phyloP scores from a whole-genome alignment of 768 basidiomycete species.

The Termitomyces sp. region DNA sequence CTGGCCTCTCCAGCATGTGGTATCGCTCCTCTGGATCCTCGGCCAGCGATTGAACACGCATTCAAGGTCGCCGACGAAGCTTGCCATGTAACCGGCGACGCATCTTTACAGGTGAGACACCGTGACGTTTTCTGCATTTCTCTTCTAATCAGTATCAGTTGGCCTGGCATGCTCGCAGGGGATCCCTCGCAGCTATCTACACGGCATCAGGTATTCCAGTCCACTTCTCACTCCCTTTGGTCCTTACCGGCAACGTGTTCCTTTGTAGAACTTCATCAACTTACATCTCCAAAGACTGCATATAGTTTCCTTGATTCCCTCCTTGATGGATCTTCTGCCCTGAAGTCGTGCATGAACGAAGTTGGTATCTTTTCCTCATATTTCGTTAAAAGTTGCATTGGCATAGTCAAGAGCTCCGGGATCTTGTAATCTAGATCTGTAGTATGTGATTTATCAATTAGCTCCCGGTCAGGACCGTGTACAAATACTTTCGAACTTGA shows the following conservation, averaged over 20 bases:
- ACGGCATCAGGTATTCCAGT: conserved; percentile 52
- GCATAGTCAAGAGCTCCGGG: conserved; percentile 66
- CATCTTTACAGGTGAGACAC: conserved; percentile 47
- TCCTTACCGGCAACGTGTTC: not conserved
- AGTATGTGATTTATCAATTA: not conserved
- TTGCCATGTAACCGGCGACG: conserved; percentile 51
- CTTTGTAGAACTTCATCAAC: conserved; percentile 65
- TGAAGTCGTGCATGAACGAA: conserved; percentile 47
- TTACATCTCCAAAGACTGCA: conserved; percentile 70
- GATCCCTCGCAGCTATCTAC: conserved; percentile 62
- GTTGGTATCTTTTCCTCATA: conserved; percentile 52
- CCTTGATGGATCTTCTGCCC: conserved; percentile 39
- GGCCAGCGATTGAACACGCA: conserved; percentile 57
- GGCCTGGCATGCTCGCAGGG: conserved; percentile 68
- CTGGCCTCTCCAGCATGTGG: conserved; percentile 47
- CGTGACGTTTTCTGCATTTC: not conserved
- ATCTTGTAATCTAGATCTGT: conserved; percentile 26
- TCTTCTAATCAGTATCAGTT: conserved; percentile 32
- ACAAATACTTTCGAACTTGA: too few relatives aligned
- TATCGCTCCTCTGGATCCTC: conserved; percentile 50
- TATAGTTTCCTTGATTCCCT: conserved; percentile 61
- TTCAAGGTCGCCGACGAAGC: conserved; percentile 63
- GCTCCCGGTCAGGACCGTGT: too few relatives aligned
- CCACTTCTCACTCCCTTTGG: not conserved
- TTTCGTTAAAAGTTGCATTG: conserved; percentile 62